Evolutionary conservation across 225 moss, liverwort and hornwort species (phyloP), one percentile per base, ranked within the genome.

Genomic region (Straminergon stramineum): DNA sequence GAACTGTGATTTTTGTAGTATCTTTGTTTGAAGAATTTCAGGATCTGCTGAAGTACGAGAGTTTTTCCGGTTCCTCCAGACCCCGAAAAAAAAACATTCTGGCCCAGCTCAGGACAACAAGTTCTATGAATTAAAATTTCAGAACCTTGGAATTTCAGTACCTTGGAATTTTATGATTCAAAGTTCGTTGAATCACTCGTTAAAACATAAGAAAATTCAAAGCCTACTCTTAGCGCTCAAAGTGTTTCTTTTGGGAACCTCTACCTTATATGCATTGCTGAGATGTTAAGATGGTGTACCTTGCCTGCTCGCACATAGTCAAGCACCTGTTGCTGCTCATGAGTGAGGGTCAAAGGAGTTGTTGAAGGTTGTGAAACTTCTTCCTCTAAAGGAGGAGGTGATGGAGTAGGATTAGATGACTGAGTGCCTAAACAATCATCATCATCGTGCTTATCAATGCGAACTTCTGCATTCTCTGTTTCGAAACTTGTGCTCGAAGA

Each of bases 11-110:
- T 4, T 60, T 28, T 30, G 31, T 32, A 1, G 80, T 81, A 97
- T 83, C 58, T 93, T 85, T 70, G 58, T 90, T 87, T 94, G 66
- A 95, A 86, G 51, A 81, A 84, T 69, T 91, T 68, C 82, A 96
- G 87, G 43, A 96, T 93, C 61, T 91, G 82, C 87, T 93, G 91
- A 56, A 96, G 95, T 67, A 97, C 85, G 85, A 92, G 91, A 19
- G 95, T 92, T 67, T 96, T 97, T 24, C 96, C 96, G 17, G 96
- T 95, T 80, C 97, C 96, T 66, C 97, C 95, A 75, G 96, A 91
- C n/a, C 96, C 97, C 45, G 96, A 92, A 73, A 96, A 97, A 75
- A 97, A 97, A 1, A 96, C 94, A 90, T 96, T 97, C 95, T 97
- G 92, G 90, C 83, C 81, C 55, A 80, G 85, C 51, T 41, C 82